These are phyloP conservation scores for Pichia ethanolica DNA, from an alignment of 805 yeast species.

Conservation along the genomic window DNA sequence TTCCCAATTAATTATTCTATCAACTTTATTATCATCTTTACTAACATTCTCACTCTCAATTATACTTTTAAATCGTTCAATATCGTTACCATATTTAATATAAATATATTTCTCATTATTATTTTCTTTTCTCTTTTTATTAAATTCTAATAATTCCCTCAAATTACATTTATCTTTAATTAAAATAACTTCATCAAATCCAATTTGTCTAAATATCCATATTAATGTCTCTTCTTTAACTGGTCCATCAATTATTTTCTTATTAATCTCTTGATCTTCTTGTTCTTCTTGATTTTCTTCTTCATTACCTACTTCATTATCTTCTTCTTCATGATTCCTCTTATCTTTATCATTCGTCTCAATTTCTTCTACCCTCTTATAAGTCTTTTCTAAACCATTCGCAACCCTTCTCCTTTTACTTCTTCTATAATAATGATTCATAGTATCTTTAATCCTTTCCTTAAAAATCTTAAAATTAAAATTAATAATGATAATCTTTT, in stretches of 20 bases:
- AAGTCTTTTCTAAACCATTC: no score
- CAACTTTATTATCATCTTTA: constrained; percentile 6
- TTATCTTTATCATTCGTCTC: not conserved
- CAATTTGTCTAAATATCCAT: constrained; percentile 7
- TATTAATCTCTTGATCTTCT: not conserved
- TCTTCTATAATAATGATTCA: not conserved
- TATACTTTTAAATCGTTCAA: not conserved
- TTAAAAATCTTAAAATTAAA: constrained; percentile 12
- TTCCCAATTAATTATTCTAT: constrained; percentile 42
- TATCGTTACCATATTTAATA: not conserved
- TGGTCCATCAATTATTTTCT: constrained; percentile 1
- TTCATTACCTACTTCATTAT: not conserved
- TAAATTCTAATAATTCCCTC: not conserved
- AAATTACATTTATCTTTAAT: not conserved
- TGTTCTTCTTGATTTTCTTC: not conserved
- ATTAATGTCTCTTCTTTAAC: not conserved
- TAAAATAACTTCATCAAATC: not conserved
- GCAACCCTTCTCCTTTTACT: not conserved
- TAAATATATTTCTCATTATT: not conserved
- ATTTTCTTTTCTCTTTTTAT: no score
- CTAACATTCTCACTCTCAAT: no score
- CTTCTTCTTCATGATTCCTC: not conserved
- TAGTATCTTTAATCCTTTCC: not conserved
- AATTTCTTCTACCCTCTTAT: no score
- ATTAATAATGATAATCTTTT: constrained; percentile 31